phyloP scores from a whole-genome alignment of 2,329 filamentous ascomycete species.

The Knufia fluminis region DNA sequence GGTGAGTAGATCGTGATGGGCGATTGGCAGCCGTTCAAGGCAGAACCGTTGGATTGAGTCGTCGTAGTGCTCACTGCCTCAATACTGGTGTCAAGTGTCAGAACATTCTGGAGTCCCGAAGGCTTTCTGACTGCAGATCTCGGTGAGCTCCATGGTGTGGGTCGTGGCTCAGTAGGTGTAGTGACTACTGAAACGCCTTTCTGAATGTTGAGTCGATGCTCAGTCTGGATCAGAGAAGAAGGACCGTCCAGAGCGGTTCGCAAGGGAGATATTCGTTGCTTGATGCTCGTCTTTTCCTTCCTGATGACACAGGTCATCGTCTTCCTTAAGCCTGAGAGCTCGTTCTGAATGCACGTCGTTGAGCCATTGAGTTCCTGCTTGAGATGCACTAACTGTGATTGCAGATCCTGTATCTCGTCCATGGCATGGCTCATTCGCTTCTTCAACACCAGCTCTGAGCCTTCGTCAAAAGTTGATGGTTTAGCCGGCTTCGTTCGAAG shows the following conservation, averaged over 20 bases:
- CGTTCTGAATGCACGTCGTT: slow-evolving; percentile 14
- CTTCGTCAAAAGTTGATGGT: slow-evolving; percentile 15
- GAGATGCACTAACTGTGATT: slow-evolving; percentile 15
- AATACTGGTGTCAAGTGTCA: slow-evolving; percentile 4
- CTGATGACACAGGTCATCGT: slow-evolving; percentile 18
- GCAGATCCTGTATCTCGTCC: slow-evolving; percentile 20
- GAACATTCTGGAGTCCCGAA: slow-evolving; percentile 1
- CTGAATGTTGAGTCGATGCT: slow-evolving; percentile 1
- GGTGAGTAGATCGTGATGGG: slow-evolving; percentile 7
- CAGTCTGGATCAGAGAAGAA: neutral
- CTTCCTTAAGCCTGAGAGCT: slow-evolving; percentile 17
- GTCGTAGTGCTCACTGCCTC: neutral
- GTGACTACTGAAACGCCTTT: slow-evolving; percentile 6
- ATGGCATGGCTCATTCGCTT: slow-evolving; percentile 19
- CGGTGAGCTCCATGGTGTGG: neutral
- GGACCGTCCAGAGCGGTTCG: neutral
- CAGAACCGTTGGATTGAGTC: neutral
- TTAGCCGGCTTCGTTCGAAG: slow-evolving; percentile 11
- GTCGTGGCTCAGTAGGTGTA: slow-evolving; percentile 5
- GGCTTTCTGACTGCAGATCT: slow-evolving; percentile 2
- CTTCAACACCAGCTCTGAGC: slow-evolving; percentile 17
- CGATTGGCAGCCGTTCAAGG: neutral
- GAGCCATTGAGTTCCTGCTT: slow-evolving; percentile 15
- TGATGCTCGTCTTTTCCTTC: slow-evolving; percentile 14
- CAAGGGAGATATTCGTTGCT: neutral